Percentiles rank a stretch among this genome's conserved stretches.
Evolutionary conservation across 176 grass and related monocot species (phyloP).

Genomic region (Typha latifolia): DNA sequence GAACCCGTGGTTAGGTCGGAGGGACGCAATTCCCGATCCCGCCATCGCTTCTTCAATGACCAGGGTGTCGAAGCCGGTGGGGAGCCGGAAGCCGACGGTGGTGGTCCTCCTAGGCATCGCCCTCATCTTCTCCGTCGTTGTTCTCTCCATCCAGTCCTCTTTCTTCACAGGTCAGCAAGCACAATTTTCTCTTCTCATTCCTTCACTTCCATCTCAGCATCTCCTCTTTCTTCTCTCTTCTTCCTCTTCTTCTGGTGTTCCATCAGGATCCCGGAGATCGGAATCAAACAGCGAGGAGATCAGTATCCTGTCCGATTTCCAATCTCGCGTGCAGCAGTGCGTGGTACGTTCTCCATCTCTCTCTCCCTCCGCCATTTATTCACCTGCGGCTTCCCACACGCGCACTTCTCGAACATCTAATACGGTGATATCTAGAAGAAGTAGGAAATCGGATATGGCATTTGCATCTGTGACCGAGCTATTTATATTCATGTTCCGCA

Average conservation of each 20-base stretch:
- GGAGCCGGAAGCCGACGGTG: slow-evolving; percentile 45
- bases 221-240: background rate
- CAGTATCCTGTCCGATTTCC: slow-evolving; percentile 55
- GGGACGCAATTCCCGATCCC: too few species aligned
- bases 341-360: slow-evolving; percentile 33
- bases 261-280: slow-evolving; percentile 27
- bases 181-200: background rate
- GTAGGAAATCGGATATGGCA: too few species aligned
- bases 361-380: slow-evolving; percentile 1
- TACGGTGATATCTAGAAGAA: too few species aligned
- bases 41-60: slow-evolving; percentile 14
- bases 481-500: too few species aligned
- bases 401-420: too few species aligned
- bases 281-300: slow-evolving; percentile 45
- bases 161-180: slow-evolving; percentile 47
- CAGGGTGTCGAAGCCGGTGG: slow-evolving; percentile 26
- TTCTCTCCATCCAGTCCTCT: slow-evolving; percentile 83
- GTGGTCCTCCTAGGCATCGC: slow-evolving; percentile 58
- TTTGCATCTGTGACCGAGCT: too few species aligned
- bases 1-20: too few species aligned
- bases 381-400: background rate
- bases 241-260: background rate
- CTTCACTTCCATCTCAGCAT: background rate
- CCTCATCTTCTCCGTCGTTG: slow-evolving; percentile 58
- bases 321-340: slow-evolving; percentile 76